Conservation (phyloP, 2,329 filamentous ascomycete genomes). For the Pleurostoma richardsiae region DNA sequence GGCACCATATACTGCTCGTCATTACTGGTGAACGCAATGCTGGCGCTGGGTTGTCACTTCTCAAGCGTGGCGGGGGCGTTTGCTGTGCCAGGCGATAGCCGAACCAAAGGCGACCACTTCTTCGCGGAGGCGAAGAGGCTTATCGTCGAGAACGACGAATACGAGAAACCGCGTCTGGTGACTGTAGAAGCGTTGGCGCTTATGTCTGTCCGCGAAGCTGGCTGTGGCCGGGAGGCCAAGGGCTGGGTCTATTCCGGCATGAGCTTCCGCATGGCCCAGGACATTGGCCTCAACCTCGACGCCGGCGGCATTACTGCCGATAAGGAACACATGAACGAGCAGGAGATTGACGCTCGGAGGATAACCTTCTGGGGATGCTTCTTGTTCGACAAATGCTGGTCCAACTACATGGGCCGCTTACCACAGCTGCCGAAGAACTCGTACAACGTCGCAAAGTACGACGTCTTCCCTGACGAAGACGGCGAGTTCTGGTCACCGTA, state of each 20-base stretch:
- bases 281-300: conserved; percentile 87
- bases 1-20: conserved; percentile 78
- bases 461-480: conserved; percentile 88
- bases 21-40: conserved; percentile 87
- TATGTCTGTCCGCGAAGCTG: conserved; percentile 95
- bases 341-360: conserved; percentile 81
- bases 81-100: conserved; percentile 65
- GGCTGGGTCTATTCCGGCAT: conserved; percentile 99
- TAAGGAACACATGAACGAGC: conserved; percentile 60
- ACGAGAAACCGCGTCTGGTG: conserved; percentile 80
- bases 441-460: conserved; percentile 81
- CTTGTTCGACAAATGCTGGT: conserved; percentile 98
- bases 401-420: conserved; percentile 88
- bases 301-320: conserved; percentile 59
- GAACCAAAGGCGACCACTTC: conserved; percentile 92
- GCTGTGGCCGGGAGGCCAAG: conserved; percentile 88
- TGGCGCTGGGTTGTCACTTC: conserved; percentile 91
- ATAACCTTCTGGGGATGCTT: conserved; percentile 98
- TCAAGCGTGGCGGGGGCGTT: conserved; percentile 71
- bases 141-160: conserved; percentile 87
- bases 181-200: conserved; percentile 91
- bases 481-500: conserved; percentile 82
- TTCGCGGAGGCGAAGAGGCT: conserved; percentile 89
- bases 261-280: conserved; percentile 95
- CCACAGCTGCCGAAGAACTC: conserved; percentile 78